A percentile compares a stretch with the other conserved stretches of the same genome.
Conservation (phyloP, 768 basidiomycete genomes). For the Tylopilus balloui region DNA sequence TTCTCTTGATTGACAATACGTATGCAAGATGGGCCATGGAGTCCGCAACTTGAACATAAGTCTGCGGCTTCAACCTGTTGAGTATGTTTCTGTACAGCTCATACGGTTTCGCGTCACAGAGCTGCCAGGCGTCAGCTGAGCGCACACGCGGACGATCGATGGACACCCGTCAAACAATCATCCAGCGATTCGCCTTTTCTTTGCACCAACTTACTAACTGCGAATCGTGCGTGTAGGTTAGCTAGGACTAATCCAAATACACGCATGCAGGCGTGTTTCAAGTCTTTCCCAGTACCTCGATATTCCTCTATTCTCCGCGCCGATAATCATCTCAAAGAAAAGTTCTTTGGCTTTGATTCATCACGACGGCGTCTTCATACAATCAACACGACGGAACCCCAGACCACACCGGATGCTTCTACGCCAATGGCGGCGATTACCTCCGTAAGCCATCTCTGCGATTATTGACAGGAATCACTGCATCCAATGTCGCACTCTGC, state of each 20-base stretch:
- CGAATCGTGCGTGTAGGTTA: too few species aligned
- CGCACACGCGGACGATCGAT: too few species aligned
- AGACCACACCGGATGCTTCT: neutral
- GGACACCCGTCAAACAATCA: too few species aligned
- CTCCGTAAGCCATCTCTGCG: neutral
- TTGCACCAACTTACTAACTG: too few species aligned
- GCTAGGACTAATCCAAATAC: neutral
- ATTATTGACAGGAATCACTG: neutral
- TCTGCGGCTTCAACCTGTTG: too few species aligned
- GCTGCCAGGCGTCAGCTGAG: too few species aligned
- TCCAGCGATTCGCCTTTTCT: too few species aligned
- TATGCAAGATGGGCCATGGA: too few species aligned
- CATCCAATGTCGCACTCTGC: neutral
- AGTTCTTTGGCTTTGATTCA: neutral
- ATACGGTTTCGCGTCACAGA: too few species aligned
- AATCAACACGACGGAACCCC: conserved; percentile 5
- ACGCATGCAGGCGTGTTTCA: conserved; percentile 2
- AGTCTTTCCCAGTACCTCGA: conserved; percentile 9
- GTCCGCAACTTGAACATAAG: too few species aligned
- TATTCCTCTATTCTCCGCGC: neutral
- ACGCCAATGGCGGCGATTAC: neutral
- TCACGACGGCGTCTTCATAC: neutral
- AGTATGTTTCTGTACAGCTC: too few species aligned
- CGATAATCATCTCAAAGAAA: neutral
- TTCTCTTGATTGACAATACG: too few species aligned